Evolutionary conservation across 1,284 basidiomycete species (phyloP), one percentile per base, ranked within the genome.

Genomic region (Tilletia walkeri): DNA sequence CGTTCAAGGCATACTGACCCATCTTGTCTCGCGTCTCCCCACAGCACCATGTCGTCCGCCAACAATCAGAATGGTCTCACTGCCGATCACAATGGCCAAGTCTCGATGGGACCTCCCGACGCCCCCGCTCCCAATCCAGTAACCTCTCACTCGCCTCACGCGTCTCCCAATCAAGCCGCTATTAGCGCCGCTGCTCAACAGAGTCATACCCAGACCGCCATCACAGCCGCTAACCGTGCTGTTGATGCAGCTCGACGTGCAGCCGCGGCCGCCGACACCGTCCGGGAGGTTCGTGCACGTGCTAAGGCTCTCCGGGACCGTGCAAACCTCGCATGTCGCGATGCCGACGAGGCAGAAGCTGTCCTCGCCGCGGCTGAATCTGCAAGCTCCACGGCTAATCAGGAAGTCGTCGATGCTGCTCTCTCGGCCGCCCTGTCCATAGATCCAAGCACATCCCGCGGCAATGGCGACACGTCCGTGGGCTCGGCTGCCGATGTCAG

Each of bases 361-460:
- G 56, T 61, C 16, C 34, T 61, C 24, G 56, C 56, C 7, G 56
- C 56, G 5, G 56, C 56, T 16, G 56, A 61, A 30, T 9, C 24
- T 61, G 56, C 56, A 16, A 61, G 56, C 30, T n/a, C 56, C 7
- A 16, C 34, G 30, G 56, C 56, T 30, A 61, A 61, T 30, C 56
- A 61, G 36, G 56, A 61, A 30, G 56, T 61, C 56, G 24, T 61
- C 56, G 56, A 61, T 36, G 56, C 56, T 9, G 56, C 56, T 9
- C 56, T 61, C 12, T 61, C 56, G 14, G 56, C 56, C 36, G 56
- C 56, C 18, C 56, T 61, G 12, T n/a, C 36, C 56, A 61, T 61
- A 16, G 56, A 61, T 4, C 56, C 56, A 5, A 18, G 56, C 6
- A 61, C 56, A 30, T 24, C 56, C 4, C 20, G 56, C 18, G 50